Conservation (phyloP, 2,329 filamentous ascomycete genomes). For the Emergomyces pasteurianus region DNA sequence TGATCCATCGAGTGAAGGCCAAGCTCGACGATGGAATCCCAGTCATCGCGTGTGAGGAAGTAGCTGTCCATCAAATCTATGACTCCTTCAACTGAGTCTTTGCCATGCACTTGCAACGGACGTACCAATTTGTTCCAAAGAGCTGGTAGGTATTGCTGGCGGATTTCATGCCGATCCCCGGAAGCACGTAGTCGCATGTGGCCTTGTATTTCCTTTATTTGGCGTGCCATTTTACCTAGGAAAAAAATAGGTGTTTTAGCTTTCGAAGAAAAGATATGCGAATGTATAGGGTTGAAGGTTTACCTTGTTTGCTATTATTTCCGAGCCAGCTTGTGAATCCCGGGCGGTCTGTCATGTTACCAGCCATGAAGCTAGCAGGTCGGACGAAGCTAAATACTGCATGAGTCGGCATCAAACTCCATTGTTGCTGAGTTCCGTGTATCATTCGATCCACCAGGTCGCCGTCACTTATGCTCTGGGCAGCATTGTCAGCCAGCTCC, state of each 20-base stretch:
- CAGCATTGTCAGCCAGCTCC: conserved; percentile 75
- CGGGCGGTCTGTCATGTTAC: conserved; percentile 58
- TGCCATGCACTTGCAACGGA: conserved; percentile 63
- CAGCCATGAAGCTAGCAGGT: conserved; percentile 76
- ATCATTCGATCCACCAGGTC: conserved; percentile 97
- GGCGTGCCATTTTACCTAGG: conserved; percentile 55
- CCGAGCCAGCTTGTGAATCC: conserved; percentile 87
- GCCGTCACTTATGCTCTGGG: conserved; percentile 93
- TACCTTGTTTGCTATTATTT: conserved; percentile 79
- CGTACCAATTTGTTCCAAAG: conserved; percentile 74
- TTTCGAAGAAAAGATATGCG: conserved; percentile 3
- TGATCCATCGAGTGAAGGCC: conserved; percentile 76
- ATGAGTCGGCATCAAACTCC: conserved; percentile 95
- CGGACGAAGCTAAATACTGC: conserved; percentile 90
- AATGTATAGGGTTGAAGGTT: conserved; percentile 19
- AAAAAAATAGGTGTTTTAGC: conserved; percentile 7
- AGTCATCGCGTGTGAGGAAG: conserved; percentile 87
- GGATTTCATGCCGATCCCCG: conserved; percentile 83
- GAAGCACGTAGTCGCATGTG: conserved; percentile 90
- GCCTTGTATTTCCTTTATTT: conserved; percentile 85
- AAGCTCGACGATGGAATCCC: conserved; percentile 82
- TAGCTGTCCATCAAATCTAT: conserved; percentile 97
- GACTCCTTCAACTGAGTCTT: conserved; percentile 66
- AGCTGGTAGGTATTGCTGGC: conserved; percentile 84
- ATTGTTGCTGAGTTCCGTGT: conserved; percentile 93